Percentiles rank a stretch among this genome's conserved stretches.
Conservation (phyloP, 257 asterid genomes). For the Nicotiana obtusifolia region DNA sequence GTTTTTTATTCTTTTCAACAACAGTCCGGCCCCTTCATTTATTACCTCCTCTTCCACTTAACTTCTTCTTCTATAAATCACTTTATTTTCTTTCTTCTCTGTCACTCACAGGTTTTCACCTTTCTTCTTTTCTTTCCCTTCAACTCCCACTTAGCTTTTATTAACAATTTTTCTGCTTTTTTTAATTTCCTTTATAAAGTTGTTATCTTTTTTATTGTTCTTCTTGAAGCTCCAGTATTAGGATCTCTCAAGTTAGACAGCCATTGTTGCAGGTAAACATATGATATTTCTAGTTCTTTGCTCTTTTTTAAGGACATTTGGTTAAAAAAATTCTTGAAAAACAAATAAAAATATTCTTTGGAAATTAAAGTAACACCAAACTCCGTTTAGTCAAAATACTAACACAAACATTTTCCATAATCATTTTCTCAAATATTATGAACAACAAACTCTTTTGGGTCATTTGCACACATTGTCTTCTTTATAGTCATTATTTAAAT, state of each 20-base stretch:
- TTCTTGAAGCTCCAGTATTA: neutral
- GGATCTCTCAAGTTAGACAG: neutral
- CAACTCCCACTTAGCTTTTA: neutral
- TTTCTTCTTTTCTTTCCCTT: neutral
- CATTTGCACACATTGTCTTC: no score
- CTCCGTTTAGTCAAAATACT: neutral
- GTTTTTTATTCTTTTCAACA: slow-evolving; percentile 9
- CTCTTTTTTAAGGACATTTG: neutral
- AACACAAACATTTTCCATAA: neutral
- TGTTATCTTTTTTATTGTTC: neutral
- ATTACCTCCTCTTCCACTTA: slow-evolving; percentile 24
- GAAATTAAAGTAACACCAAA: neutral
- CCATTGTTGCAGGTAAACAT: slow-evolving; percentile 7
- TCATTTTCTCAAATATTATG: neutral
- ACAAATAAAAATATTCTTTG: neutral
- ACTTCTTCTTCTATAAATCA: slow-evolving; percentile 33
- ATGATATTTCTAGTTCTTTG: neutral
- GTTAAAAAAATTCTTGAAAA: neutral
- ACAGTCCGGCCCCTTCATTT: slow-evolving; percentile 28
- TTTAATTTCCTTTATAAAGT: neutral
- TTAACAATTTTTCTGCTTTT: neutral
- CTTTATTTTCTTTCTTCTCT: slow-evolving; percentile 24
- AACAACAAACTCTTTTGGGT: no score
- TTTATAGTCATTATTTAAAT: no score
- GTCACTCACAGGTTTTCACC: slow-evolving; percentile 22